Evolutionary conservation across 495 filamentous ascomycete genomes (phyloP).

Genomic region (Lophiotrema nucula): DNA sequence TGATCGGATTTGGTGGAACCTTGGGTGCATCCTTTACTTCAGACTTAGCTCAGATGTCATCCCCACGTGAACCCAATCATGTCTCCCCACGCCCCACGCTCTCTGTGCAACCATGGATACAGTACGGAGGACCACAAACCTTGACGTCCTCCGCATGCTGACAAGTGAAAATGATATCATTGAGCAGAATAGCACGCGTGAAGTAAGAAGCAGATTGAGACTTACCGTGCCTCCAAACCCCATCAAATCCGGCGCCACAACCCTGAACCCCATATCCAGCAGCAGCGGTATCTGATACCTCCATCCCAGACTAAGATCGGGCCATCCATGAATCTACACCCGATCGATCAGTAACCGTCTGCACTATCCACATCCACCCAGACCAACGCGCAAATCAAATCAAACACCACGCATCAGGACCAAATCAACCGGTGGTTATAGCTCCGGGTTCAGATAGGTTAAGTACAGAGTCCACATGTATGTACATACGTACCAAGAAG

Average conservation of each 20-base stretch:
- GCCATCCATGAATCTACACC: slow-evolving; percentile 61
- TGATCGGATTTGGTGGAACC: slow-evolving; percentile 49
- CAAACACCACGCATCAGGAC: no score
- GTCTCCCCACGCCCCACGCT: slow-evolving; percentile 1
- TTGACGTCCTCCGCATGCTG: no score
- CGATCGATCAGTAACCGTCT: not conserved
- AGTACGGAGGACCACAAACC: no score
- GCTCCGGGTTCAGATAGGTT: no score
- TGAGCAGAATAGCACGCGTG: slow-evolving; percentile 2
- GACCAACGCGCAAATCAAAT: no score
- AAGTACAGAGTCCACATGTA: not conserved
- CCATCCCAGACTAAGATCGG: slow-evolving; percentile 72
- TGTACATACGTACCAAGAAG: slow-evolving; percentile 61
- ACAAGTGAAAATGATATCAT: slow-evolving; percentile 19
- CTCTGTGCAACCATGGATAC: slow-evolving; percentile 7
- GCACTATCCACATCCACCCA: not conserved
- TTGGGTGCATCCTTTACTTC: slow-evolving; percentile 56
- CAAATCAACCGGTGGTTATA: slow-evolving; percentile 22
- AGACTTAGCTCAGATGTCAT: slow-evolving; percentile 14
- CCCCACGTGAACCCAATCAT: slow-evolving; percentile 1
- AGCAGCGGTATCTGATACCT: slow-evolving; percentile 79
- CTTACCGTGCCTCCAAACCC: slow-evolving; percentile 75
- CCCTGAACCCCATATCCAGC: slow-evolving; percentile 63
- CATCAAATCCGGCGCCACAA: slow-evolving; percentile 76
- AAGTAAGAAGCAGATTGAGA: not conserved